These are phyloP conservation scores for Tolypocladium tropicale DNA, from an alignment of 2,329 filamentous ascomycete species.

Conservation along the genomic window DNA sequence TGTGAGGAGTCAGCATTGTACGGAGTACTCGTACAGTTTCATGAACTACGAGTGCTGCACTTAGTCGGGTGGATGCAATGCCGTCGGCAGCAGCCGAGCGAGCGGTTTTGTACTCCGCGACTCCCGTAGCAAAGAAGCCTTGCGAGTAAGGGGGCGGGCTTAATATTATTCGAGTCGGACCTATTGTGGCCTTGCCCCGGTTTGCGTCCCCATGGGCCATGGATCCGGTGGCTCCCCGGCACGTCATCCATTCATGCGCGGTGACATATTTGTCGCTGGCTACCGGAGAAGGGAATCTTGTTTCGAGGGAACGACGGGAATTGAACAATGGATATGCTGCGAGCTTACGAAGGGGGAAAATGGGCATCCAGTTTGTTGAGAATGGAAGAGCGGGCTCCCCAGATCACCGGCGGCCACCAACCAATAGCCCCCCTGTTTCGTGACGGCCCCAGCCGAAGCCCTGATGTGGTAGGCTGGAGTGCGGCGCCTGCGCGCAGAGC, in stretches of 20 bases:
- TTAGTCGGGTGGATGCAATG: neutral
- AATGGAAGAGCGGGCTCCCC: neutral
- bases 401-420: too few species aligned
- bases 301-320: neutral
- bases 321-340: neutral
- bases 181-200: neutral
- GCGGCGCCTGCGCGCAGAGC: too few species aligned
- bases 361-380: neutral
- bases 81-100: neutral
- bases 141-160: neutral
- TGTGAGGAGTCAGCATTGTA: too few species aligned
- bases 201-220: neutral
- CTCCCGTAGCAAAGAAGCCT: neutral
- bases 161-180: neutral
- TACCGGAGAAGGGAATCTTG: neutral
- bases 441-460: neutral
- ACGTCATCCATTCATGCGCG: neutral
- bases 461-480: too few species aligned
- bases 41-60: too few species aligned
- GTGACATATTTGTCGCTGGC: neutral
- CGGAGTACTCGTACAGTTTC: too few species aligned
- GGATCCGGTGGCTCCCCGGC: neutral
- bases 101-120: neutral
- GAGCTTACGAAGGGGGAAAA: neutral
- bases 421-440: neutral